Evolutionary conservation across 2,329 filamentous ascomycete species (phyloP).

Genomic region (Botrytis squamosa): DNA sequence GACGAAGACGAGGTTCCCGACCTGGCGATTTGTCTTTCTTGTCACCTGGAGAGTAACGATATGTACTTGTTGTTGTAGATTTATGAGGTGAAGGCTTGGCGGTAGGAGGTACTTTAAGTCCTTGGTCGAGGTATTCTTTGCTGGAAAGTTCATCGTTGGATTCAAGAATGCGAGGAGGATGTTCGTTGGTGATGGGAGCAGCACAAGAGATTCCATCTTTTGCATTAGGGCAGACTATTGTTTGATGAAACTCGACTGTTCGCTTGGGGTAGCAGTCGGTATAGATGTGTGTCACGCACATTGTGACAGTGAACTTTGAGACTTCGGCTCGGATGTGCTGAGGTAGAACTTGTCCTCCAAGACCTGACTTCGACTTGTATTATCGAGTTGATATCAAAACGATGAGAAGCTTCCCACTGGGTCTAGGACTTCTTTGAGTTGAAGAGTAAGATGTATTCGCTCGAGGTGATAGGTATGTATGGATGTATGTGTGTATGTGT

Average conservation of each 20-base stretch:
- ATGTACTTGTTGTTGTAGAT: slow-evolving; percentile 35
- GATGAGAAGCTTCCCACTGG: slow-evolving; percentile 7
- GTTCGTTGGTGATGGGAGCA: slow-evolving; percentile 44
- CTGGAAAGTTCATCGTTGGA: slow-evolving; percentile 40
- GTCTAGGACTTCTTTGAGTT: not conserved
- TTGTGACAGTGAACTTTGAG: slow-evolving; percentile 39
- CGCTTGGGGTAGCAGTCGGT: slow-evolving; percentile 48
- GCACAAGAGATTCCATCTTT: slow-evolving; percentile 44
- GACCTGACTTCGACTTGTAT: not conserved
- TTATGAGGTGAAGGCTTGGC: slow-evolving; percentile 35
- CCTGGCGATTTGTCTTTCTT: slow-evolving; percentile 28
- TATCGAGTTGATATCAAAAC: slow-evolving; percentile 14
- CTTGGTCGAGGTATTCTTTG: slow-evolving; percentile 26
- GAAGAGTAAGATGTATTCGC: not conserved
- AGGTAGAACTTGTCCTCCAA: slow-evolving; percentile 5
- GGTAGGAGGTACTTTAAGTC: slow-evolving; percentile 29
- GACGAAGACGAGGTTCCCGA: slow-evolving; percentile 42
- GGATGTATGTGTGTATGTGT: not conserved
- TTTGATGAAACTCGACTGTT: slow-evolving; percentile 40
- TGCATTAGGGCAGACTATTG: slow-evolving; percentile 44
- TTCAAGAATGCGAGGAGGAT: slow-evolving; percentile 42
- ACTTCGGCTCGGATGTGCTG: slow-evolving; percentile 8
- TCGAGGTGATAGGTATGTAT: not conserved
- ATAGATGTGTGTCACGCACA: slow-evolving; percentile 52
- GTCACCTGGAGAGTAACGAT: slow-evolving; percentile 35